These are phyloP conservation scores for Magnolia kwangsiensis DNA, from an alignment of 164 flowering plant species.

Conservation along the genomic window DNA sequence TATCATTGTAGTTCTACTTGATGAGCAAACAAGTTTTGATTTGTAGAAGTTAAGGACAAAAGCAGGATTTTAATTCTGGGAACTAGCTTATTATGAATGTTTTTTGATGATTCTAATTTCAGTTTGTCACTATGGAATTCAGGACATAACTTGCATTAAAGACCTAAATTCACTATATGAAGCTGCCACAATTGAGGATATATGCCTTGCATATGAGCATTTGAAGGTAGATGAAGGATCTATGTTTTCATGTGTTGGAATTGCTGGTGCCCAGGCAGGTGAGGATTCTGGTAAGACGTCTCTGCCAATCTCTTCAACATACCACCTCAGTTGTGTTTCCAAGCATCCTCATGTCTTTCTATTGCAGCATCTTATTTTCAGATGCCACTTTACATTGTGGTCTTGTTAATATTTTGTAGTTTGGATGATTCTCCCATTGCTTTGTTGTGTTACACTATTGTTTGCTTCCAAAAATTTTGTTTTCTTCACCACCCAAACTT, in stretches of 20 bases:
- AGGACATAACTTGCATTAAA: constrained; percentile 91
- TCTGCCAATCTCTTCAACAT: background rate
- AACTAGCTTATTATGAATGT: background rate
- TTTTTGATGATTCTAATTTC: background rate
- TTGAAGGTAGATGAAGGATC: constrained; percentile 81
- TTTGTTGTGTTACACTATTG: background rate
- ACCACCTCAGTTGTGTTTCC: background rate
- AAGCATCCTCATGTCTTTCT: background rate
- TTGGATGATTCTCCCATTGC: background rate
- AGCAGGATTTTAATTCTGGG: background rate
- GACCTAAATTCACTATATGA: constrained; percentile 74
- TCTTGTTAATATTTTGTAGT: background rate
- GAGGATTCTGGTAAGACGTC: constrained; percentile 59
- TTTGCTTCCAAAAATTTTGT: background rate
- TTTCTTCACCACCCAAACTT: background rate
- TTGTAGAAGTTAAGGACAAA: background rate
- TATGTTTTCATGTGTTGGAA: constrained; percentile 80
- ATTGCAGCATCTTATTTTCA: background rate
- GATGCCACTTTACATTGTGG: background rate
- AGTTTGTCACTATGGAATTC: constrained; percentile 16
- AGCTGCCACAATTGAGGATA: constrained; percentile 80
- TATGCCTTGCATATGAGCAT: constrained; percentile 83
- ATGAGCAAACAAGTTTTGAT: background rate
- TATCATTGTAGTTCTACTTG: background rate
- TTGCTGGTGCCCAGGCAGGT: constrained; percentile 84